phyloP scores from a whole-genome alignment of 73 alveolate species.

The Effrenium voratum region DNA sequence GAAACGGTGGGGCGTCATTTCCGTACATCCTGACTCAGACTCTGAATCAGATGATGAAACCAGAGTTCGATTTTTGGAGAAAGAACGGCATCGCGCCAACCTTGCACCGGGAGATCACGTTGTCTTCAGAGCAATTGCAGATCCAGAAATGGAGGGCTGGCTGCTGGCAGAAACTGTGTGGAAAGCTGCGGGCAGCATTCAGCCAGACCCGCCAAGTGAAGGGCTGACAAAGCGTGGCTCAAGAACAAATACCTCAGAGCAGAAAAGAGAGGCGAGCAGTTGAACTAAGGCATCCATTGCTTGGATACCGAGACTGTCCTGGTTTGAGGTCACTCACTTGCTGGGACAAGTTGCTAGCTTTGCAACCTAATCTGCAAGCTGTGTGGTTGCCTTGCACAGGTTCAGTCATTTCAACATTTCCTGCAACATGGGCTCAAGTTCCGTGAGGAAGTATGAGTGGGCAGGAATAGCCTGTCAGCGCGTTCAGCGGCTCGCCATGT shows the following conservation, averaged over 20 bases:
- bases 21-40: constrained; percentile 51
- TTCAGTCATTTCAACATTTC: no score
- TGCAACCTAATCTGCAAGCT: no score
- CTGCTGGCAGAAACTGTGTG: constrained; percentile 76
- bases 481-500: not conserved
- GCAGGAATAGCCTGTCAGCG: not conserved
- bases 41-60: constrained; percentile 63
- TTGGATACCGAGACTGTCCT: no score
- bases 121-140: constrained; percentile 49
- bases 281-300: no score
- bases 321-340: no score
- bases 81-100: constrained; percentile 60
- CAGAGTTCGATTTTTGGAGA: constrained; percentile 31
- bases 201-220: not conserved
- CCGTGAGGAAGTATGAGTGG: no score
- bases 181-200: constrained; percentile 40
- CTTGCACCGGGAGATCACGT: constrained; percentile 16
- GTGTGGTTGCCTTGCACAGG: no score
- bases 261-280: no score
- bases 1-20: constrained; percentile 69
- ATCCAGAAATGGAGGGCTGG: constrained; percentile 59
- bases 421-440: no score
- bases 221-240: no score
- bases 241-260: no score
- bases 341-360: no score